Evolutionary conservation across 2,329 filamentous ascomycete genomes (phyloP).

Genomic region (Sporothrix protearum): DNA sequence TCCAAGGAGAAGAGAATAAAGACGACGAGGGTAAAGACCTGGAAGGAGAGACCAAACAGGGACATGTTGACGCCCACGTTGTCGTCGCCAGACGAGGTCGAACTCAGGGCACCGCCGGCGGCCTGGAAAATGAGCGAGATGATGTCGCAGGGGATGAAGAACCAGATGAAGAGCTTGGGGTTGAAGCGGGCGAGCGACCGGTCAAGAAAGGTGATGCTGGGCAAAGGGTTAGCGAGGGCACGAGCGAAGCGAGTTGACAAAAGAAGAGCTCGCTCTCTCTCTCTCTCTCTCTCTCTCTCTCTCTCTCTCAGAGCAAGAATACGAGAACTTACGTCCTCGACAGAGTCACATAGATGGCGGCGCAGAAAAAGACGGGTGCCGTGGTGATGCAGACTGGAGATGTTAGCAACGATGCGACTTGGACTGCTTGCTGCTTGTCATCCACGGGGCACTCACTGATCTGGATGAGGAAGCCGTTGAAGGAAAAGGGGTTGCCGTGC

Average conservation of each 20-base stretch:
- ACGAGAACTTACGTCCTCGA: slow-evolving; percentile 25
- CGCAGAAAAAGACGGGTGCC: slow-evolving; percentile 55
- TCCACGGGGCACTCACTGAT: slow-evolving; percentile 45
- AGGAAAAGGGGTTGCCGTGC: slow-evolving; percentile 55
- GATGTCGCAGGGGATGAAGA: slow-evolving; percentile 52
- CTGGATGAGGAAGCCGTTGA: slow-evolving; percentile 62
- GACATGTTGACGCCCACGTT: slow-evolving; percentile 47
- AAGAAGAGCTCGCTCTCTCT: not conserved
- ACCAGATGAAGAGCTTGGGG: slow-evolving; percentile 42
- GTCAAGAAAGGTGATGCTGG: slow-evolving; percentile 39
- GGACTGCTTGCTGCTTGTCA: not conserved
- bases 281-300: no score
- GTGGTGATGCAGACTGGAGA: slow-evolving; percentile 54
- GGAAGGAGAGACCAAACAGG: slow-evolving; percentile 55
- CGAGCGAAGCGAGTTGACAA: not conserved
- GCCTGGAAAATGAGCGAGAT: slow-evolving; percentile 55
- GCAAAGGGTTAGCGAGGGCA: not conserved
- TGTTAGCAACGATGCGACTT: not conserved
- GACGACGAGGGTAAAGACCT: slow-evolving; percentile 52
- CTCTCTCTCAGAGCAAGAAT: no score
- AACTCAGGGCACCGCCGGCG: slow-evolving; percentile 51
- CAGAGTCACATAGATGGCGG: slow-evolving; percentile 64
- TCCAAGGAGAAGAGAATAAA: slow-evolving; percentile 50
- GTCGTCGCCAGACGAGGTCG: slow-evolving; percentile 44
- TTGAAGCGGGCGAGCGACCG: slow-evolving; percentile 41